These are phyloP conservation scores for Setaria italica DNA, from an alignment of 202 grass and related monocot genomes.

Conservation along the genomic window DNA sequence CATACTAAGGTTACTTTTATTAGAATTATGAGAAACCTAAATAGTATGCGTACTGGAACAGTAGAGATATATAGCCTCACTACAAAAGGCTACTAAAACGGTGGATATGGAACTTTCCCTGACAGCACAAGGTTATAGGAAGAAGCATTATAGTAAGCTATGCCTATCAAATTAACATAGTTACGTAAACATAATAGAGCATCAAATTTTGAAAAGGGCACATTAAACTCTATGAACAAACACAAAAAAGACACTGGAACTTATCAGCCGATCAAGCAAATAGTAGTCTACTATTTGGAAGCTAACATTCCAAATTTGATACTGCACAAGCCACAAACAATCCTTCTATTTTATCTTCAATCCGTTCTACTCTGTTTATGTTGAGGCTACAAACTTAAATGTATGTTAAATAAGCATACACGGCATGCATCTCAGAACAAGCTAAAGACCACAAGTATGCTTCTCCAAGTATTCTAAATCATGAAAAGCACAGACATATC, in stretches of 20 bases:
- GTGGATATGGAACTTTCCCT: not conserved
- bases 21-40: not conserved
- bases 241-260: not conserved
- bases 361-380: not conserved
- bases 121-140: not conserved
- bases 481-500: not conserved
- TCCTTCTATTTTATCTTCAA: constrained; percentile 16
- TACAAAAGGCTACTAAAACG: not conserved
- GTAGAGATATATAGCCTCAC: constrained; percentile 6
- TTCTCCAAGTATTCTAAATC: not conserved
- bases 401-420: constrained; percentile 15
- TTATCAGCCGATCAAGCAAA: not conserved
- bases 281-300: not conserved
- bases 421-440: not conserved
- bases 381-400: not conserved
- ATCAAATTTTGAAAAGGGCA: not conserved
- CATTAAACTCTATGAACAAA: not conserved
- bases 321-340: not conserved
- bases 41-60: constrained; percentile 5
- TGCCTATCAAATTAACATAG: not conserved
- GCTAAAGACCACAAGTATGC: not conserved
- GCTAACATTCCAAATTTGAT: constrained; percentile 9
- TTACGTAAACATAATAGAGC: not conserved
- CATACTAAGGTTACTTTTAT: constrained; percentile 6
- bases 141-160: not conserved